These are phyloP conservation scores for Apiotrichum mycotoxinovorans DNA, from an alignment of 1,284 basidiomycete species.

Conservation along the genomic window DNA sequence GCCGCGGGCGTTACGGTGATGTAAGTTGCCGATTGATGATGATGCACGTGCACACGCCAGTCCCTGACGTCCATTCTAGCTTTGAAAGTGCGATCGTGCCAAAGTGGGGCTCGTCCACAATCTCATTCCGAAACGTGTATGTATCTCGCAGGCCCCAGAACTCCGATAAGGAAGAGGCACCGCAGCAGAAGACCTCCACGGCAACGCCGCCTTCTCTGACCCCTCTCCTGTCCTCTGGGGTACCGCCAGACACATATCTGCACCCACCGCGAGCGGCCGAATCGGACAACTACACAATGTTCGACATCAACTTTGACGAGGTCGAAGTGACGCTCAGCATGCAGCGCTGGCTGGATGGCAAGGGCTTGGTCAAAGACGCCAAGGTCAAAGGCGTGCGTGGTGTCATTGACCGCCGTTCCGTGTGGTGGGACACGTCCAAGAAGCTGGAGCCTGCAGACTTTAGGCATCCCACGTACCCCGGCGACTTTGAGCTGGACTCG, in stretches of 20 bases:
- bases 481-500: constrained; percentile 90
- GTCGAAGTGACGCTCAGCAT: constrained; percentile 96
- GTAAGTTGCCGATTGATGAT: constrained; percentile 23
- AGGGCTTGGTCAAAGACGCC: constrained; percentile 85
- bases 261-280: constrained; percentile 29
- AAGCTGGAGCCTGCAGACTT: constrained; percentile 73
- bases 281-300: constrained; percentile 70
- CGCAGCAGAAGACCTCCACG: constrained; percentile 48
- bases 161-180: constrained; percentile 9
- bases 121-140: constrained; percentile 96
- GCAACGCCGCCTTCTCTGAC: constrained; percentile 37
- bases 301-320: constrained; percentile 86
- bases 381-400: constrained; percentile 92
- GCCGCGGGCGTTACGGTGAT: constrained; percentile 92
- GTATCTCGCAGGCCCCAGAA: constrained; percentile 71
- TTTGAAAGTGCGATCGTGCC: constrained; percentile 98
- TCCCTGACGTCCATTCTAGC: constrained; percentile 19
- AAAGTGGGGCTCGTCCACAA: constrained; percentile 91
- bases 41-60: no score
- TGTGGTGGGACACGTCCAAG: constrained; percentile 79
- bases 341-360: constrained; percentile 90
- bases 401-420: constrained; percentile 83
- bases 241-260: constrained; percentile 38
- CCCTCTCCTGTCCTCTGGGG: constrained; percentile 38
- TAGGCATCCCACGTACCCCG: constrained; percentile 66